Base-by-base conservation (phyloP, 495 filamentous ascomycete species). In the Hypoxylon lenormandii region DNA sequence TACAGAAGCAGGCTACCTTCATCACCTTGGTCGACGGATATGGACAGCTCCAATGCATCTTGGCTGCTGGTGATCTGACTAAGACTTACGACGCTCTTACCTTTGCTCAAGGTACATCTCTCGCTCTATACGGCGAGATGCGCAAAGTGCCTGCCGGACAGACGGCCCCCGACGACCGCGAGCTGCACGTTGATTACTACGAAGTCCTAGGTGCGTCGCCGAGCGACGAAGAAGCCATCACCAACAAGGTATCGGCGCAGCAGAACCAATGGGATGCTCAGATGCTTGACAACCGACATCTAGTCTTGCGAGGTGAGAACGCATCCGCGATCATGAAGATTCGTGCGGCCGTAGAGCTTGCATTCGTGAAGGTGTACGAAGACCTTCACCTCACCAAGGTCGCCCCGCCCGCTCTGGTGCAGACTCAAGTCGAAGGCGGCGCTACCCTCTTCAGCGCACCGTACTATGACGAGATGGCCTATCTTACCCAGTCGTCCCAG, bases 371-470 rank as follows among this genome's bases (percentile, higher is more conserved):
- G 74, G 85, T 88, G 48, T 98, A 94, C 78, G 88, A 90, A 70
- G 90, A 93, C 72, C 84, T 90, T 72, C 85, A 88, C 50, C 85
- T 96, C 76, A 83, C 85, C 49, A 94, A 98, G 79, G 94, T 99
- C 47, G 91, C 90, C 42, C 95, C 95, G 2, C 95, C 95, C 7
- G 93, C 92, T 43, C 92, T 99, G 81, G 96, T 98, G n/a, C 95
- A 99, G 80, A 98, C 95, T 5, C 94, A 97, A 80, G 95, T 97
- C 60, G 95, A 99, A 82, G 95, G 95, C 65, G 95, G 95, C 48
- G 88, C 90, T 67, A 98, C 95, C 2, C 88, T 99, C 36, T 99
- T 99, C 83, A 89, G 89, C 40, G 91, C 96, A 71, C 87, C 92
- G 76, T 99, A 98, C 85, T 99, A 98, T 80, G 91, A 89, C 70